Percentiles rank a stretch among this genome's conserved stretches.
These are phyloP conservation scores for Nyctanthes arbortristis DNA, from an alignment of 257 asterid species.

Conservation along the genomic window DNA sequence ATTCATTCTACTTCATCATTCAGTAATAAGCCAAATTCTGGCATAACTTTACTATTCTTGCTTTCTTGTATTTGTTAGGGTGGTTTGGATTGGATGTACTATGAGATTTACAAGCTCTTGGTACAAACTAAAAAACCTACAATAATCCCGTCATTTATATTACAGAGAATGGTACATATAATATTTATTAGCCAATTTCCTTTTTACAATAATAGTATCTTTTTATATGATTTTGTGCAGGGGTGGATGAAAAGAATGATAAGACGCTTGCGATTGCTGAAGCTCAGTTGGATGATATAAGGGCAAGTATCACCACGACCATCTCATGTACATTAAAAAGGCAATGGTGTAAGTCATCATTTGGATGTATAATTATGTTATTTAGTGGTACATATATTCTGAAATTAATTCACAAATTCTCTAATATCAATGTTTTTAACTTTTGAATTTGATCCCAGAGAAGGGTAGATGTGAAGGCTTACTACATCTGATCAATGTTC, in stretches of 20 bases:
- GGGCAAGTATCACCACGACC: conserved; percentile 29
- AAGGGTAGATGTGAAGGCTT: conserved; percentile 45
- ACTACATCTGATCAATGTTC: conserved; percentile 53
- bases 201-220: background rate
- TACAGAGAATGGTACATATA: background rate
- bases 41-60: too few species aligned
- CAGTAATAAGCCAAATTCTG: too few species aligned
- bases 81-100: background rate
- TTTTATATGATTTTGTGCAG: background rate
- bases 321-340: conserved; percentile 36
- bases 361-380: background rate
- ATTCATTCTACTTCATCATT: background rate
- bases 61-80: background rate
- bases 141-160: background rate
- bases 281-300: background rate
- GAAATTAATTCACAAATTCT: background rate
- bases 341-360: conserved; percentile 45
- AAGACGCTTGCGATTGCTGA: background rate
- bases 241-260: conserved; percentile 6
- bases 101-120: conserved; percentile 1
- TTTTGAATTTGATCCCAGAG: conserved; percentile 20
- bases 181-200: background rate
- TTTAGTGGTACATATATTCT: background rate
- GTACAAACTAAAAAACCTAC: background rate
- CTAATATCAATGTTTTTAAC: background rate